These are phyloP conservation scores for Trametes gibbosa DNA, from an alignment of 768 basidiomycete species.

Conservation along the genomic window DNA sequence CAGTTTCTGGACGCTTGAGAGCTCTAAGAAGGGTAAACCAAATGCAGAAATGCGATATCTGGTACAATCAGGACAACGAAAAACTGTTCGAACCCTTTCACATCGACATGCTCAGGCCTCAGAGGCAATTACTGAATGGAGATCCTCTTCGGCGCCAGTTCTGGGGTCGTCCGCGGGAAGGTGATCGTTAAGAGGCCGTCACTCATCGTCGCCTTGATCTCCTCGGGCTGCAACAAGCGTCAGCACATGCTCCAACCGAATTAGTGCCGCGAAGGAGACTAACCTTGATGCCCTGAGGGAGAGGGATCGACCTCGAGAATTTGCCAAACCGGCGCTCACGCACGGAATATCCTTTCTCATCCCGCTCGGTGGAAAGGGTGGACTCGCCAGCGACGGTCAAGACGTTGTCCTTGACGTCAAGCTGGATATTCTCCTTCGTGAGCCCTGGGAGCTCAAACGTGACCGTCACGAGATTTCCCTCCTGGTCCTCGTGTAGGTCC, in stretches of 20 bases:
- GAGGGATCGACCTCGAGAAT: conserved; percentile 25
- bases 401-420: conserved; percentile 48
- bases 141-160: conserved; percentile 45
- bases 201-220: conserved; percentile 44
- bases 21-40: too few relatives aligned
- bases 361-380: conserved; percentile 32
- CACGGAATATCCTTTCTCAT: conserved; percentile 35
- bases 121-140: conserved; percentile 22
- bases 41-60: background rate
- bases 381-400: conserved; percentile 51
- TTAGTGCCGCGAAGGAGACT: background rate
- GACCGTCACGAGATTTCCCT: conserved; percentile 48
- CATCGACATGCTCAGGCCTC: background rate
- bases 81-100: background rate
- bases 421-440: conserved; percentile 45
- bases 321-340: conserved; percentile 30
- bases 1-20: too few relatives aligned
- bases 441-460: conserved; percentile 56
- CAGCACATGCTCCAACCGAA: background rate
- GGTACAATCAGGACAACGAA: background rate
- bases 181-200: conserved; percentile 45
- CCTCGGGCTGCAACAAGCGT: conserved; percentile 21
- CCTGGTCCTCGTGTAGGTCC: conserved; percentile 49
- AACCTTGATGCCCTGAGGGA: conserved; percentile 30
- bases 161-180: conserved; percentile 46